Base-by-base conservation (phyloP, 257 asterid species). In the Lavandula angustifolia region DNA sequence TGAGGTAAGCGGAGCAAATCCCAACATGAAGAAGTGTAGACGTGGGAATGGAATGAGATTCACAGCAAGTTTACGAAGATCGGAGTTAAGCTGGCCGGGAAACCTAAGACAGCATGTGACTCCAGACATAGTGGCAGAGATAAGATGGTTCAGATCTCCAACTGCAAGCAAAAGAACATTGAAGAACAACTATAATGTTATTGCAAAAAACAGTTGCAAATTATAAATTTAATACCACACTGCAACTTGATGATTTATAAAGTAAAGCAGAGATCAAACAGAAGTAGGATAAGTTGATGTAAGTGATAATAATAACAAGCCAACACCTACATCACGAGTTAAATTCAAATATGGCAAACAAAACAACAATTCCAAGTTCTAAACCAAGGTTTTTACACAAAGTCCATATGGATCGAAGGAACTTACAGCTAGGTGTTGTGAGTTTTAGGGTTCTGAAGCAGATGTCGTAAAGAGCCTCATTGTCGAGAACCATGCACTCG, bases 91-190 rank as follows among this genome's bases (percentile, higher is more conserved):
- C 64, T 71, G 75, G 9, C 75, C 75, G 0, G 75, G 75, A 31
- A 71, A 71, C 51, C 70, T 34, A 7, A 71, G 65, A 14, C 70
- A 63, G 59, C 75, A 70, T 7, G 75, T 70, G 14, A 70, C 75
- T 34, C 75, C 75, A 1, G 75, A 71, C 75, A 71, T 71, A 27
- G 75, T 71, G 13, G 75, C 75, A 5, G 75, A 71, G 11, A 71
- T 71, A 6, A 71, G 43, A 43, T 71, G 75, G 66, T 71, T 71
- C 64, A 71, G 38, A 54, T 71, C 75, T 13, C 75, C 75, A 62
- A 71, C 75, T 71, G 70, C 54, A 14, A 33, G 10, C 52, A 1
- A 38, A 4, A 60, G 2, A 7, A 0, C 14, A 0, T 18, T 9
- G 9, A 18, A 0, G 4, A 50, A 18, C 5, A 1, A 37, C 0